Evolutionary conservation across 2,329 filamentous ascomycete species (phyloP).

Genomic region (Aspergillus alliaceus): DNA sequence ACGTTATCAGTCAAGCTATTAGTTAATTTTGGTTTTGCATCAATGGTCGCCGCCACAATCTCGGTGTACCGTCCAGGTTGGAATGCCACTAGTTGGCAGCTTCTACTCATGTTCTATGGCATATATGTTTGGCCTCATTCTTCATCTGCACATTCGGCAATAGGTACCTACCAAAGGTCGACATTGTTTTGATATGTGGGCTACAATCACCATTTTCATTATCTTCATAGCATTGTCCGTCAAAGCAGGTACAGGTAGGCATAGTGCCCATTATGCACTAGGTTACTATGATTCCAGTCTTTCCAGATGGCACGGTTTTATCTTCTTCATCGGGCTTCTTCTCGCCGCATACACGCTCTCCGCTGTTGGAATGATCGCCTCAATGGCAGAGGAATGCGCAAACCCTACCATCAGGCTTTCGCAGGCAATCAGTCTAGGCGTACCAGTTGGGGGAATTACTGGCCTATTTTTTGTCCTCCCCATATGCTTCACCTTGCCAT

Average conservation of each 20-base stretch:
- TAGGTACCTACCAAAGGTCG: slow-evolving; percentile 63
- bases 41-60: slow-evolving; percentile 52
- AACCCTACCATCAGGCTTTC: slow-evolving; percentile 55
- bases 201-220: slow-evolving; percentile 56
- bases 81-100: slow-evolving; percentile 60
- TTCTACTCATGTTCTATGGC: slow-evolving; percentile 70
- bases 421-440: slow-evolving; percentile 52
- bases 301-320: slow-evolving; percentile 60
- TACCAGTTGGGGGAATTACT: slow-evolving; percentile 55
- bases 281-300: slow-evolving; percentile 57
- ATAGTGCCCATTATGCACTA: slow-evolving; percentile 54
- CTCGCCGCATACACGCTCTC: slow-evolving; percentile 60
- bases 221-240: slow-evolving; percentile 58
- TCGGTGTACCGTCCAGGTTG: slow-evolving; percentile 58
- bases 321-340: slow-evolving; percentile 63
- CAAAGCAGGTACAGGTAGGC: slow-evolving; percentile 55
- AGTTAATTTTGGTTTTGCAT: slow-evolving; percentile 59
- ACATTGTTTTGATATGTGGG: slow-evolving; percentile 59
- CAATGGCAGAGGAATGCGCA: slow-evolving; percentile 61
- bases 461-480: slow-evolving; percentile 59
- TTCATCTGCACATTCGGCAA: slow-evolving; percentile 67
- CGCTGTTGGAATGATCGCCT: slow-evolving; percentile 62
- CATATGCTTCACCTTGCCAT: slow-evolving; percentile 53
- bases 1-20: slow-evolving; percentile 55
- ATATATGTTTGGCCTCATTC: slow-evolving; percentile 67